phyloP scores from a whole-genome alignment of 345 rosid species.

The Linum usitatissimum region DNA sequence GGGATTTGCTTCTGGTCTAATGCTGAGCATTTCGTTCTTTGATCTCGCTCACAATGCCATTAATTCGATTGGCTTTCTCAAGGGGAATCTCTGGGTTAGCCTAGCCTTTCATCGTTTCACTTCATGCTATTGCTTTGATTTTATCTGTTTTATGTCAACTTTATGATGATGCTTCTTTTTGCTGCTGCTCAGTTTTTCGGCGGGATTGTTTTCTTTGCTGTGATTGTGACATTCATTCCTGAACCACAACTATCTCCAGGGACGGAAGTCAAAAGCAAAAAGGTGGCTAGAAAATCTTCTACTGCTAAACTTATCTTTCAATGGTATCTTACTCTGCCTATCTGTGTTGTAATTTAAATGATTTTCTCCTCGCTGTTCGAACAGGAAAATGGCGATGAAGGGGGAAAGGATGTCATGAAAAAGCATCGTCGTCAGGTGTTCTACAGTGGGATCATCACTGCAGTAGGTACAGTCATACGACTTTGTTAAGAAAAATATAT shows the following conservation, averaged over 20 bases:
- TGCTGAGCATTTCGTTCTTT: conserved; percentile 94
- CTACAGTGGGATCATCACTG: conserved; percentile 83
- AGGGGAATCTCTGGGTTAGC: conserved; percentile 93
- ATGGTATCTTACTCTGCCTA: not conserved
- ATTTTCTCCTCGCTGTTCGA: conserved; percentile 22
- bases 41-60: conserved; percentile 97
- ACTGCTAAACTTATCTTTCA: conserved; percentile 6
- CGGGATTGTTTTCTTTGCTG: conserved; percentile 82
- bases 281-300: conserved; percentile 35
- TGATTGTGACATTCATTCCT: conserved; percentile 78
- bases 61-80: conserved; percentile 88
- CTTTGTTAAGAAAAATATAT: not conserved
- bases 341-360: not conserved
- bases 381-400: conserved; percentile 60
- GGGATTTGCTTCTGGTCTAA: conserved; percentile 98
- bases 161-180: conserved; percentile 20
- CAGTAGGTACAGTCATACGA: conserved; percentile 44
- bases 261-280: conserved; percentile 54
- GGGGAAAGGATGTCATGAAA: conserved; percentile 75
- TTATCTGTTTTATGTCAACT: conserved; percentile 9
- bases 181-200: conserved; percentile 62
- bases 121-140: conserved; percentile 4
- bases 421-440: conserved; percentile 87
- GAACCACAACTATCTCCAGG: conserved; percentile 60
- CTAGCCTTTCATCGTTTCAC: conserved; percentile 13